Evolutionary conservation across 345 rosid genomes (phyloP).

Genomic region (Noccaea caerulescens): DNA sequence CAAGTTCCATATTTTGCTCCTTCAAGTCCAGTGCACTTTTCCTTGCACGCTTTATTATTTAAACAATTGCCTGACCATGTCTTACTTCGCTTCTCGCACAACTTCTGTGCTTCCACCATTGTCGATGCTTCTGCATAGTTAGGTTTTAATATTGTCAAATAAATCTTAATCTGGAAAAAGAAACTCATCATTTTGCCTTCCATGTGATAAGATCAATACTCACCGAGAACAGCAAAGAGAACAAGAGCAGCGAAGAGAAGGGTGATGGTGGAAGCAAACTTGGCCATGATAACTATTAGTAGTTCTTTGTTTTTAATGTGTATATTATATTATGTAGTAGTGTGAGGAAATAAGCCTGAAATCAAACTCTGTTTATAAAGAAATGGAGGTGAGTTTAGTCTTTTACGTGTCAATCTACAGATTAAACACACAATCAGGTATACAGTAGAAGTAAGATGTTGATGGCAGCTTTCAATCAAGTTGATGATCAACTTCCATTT

Average conservation of each 20-base stretch:
- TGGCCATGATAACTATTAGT: slow-evolving; percentile 17
- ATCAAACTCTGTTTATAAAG: slow-evolving; percentile 23
- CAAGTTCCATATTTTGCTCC: slow-evolving; percentile 22
- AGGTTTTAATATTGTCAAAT: too few species aligned
- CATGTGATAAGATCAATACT: neutral
- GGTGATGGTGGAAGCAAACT: slow-evolving; percentile 2
- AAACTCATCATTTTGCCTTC: neutral
- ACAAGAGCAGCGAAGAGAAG: slow-evolving; percentile 26
- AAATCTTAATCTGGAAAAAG: neutral
- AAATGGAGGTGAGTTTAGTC: slow-evolving; percentile 1
- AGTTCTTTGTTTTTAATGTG: neutral
- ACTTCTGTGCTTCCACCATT: slow-evolving; percentile 27
- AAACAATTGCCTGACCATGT: slow-evolving; percentile 31
- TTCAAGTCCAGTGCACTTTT: slow-evolving; percentile 46
- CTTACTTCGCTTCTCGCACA: slow-evolving; percentile 28
- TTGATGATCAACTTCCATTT: neutral
- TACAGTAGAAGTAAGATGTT: too few species aligned
- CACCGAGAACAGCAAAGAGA: slow-evolving; percentile 30
- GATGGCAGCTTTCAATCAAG: neutral
- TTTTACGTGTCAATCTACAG: neutral
- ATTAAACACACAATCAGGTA: neutral
- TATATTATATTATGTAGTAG: slow-evolving; percentile 2
- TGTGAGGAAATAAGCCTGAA: slow-evolving; percentile 11
- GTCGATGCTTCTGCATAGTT: slow-evolving; percentile 15
- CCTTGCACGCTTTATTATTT: slow-evolving; percentile 11